Base-by-base conservation (phyloP, 768 basidiomycete species). In the Boletus speciosus region DNA sequence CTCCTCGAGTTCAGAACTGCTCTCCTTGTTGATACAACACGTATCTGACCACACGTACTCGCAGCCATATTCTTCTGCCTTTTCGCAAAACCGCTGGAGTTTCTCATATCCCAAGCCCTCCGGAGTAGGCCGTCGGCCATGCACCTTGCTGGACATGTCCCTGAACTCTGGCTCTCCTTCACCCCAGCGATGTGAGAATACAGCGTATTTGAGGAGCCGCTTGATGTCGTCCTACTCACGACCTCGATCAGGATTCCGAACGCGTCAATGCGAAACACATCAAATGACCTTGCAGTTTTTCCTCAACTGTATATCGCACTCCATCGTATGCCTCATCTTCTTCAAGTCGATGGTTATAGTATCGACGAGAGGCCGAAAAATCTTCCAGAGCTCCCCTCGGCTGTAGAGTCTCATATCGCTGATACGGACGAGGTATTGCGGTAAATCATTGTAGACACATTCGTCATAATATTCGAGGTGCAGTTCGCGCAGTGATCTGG, bases 31-130 rank as follows among this genome's bases (percentile, higher is more conserved):
- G 29, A 59, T 59, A 16, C 58, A 59, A 12, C 60, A 65, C 5
- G 66, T 65, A 9, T 64, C 65, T 5, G 57, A 45, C 65, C 65
- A 67, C 6, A 55, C 66, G 31, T 55, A 63, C 27, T 57, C 48
- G 47, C 56, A 59, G 2, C 54, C 57, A 8, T 59, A 51, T 21
- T 46, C 58, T 9, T 37, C 39, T 1, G 61, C 61, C 49, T 56
- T 60, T 14, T 44, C 23, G 49, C 62, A 63, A 39, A 60, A 63
- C 10, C 23, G 41, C 16, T 11, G 7, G 25, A 63, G 58, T 15
- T 60, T 63, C 5, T 52, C 32, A 12, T 45, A 59, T 44, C 61
- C 61, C 4, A 21, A 12, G 10, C 61, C 39, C 11, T 12, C 3
- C 1, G 48, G 52, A 0, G 38, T 15, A 15, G 32, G 38, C 43